Percentiles rank a stretch among this genome's conserved stretches.
phyloP scores from a whole-genome alignment of 1,139 yeast species.

The Candida pseudoviswanathii region DNA sequence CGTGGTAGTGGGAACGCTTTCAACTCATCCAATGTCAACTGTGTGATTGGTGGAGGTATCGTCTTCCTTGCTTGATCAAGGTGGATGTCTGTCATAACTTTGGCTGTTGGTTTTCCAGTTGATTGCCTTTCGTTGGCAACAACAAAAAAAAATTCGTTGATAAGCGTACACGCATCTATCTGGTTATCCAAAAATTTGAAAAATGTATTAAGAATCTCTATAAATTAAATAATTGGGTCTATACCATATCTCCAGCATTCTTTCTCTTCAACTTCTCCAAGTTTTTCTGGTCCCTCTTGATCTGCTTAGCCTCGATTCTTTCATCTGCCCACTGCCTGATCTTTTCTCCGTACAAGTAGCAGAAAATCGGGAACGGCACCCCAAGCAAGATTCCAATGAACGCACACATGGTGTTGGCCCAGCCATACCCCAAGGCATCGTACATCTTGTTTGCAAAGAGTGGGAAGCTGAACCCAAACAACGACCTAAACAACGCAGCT shows the following conservation, averaged over 20 bases:
- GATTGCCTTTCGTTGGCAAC: not conserved
- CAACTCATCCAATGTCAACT: conserved; percentile 15
- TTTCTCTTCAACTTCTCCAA: conserved; percentile 28
- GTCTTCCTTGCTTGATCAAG: conserved; percentile 2
- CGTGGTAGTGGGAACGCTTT: conserved; percentile 34
- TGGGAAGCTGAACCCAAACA: conserved; percentile 48
- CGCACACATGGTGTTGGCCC: conserved; percentile 51
- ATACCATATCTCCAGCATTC: conserved; percentile 10
- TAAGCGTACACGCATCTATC: too few relatives aligned
- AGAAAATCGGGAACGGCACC: conserved; percentile 47
- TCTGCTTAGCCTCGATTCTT: conserved; percentile 35
- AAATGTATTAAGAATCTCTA: not conserved
- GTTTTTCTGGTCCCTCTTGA: conserved; percentile 33
- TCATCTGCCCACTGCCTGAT: conserved; percentile 39
- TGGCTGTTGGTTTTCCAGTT: not conserved
- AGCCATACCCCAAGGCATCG: conserved; percentile 41
- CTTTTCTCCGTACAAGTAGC: conserved; percentile 43
- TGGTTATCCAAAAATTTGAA: not conserved
- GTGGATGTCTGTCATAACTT: conserved; percentile 4
- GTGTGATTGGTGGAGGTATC: conserved; percentile 7
- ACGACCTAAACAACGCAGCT: conserved; percentile 47
- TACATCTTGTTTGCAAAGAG: conserved; percentile 46
- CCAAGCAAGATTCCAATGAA: conserved; percentile 42
- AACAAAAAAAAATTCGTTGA: too few relatives aligned
- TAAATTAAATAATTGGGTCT: conserved; percentile 1